Percentiles rank a stretch among this genome's conserved stretches.
Conservation (phyloP, 495 filamentous ascomycete genomes). For the Polyplosphaeria fusca region DNA sequence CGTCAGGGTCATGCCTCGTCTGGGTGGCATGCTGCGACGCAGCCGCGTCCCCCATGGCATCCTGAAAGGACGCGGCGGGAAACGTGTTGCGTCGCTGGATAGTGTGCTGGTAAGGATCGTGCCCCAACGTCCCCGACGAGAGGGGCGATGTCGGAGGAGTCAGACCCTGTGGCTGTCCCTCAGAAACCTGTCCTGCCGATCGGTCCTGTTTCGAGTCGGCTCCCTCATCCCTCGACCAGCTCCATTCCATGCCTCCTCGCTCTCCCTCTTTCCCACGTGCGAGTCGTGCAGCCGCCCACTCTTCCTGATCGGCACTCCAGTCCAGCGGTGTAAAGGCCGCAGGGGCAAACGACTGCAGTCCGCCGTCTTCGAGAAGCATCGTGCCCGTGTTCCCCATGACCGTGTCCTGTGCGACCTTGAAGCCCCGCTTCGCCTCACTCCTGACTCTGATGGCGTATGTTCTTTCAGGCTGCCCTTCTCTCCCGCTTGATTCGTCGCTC, state of each 20-base stretch:
- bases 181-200: not conserved
- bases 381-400: slow-evolving; percentile 52
- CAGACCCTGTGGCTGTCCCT: slow-evolving; percentile 26
- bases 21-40: too few species aligned
- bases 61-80: not conserved
- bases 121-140: not conserved
- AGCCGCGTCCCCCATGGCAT: not conserved
- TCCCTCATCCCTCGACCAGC: not conserved
- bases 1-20: too few species aligned
- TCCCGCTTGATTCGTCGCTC: slow-evolving; percentile 32
- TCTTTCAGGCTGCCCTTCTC: slow-evolving; percentile 25
- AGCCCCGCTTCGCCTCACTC: slow-evolving; percentile 8
- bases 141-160: slow-evolving; percentile 12
- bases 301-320: slow-evolving; percentile 27
- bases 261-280: slow-evolving; percentile 1
- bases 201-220: not conserved
- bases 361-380: slow-evolving; percentile 48
- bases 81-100: slow-evolving; percentile 20
- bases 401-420: slow-evolving; percentile 31
- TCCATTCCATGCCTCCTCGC: not conserved
- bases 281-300: not conserved
- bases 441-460: too few species aligned
- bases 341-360: slow-evolving; percentile 40
- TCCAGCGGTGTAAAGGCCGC: slow-evolving; percentile 41
- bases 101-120: not conserved